Evolutionary conservation across 768 basidiomycete genomes (phyloP).

Genomic region (Leccinum arenicola): DNA sequence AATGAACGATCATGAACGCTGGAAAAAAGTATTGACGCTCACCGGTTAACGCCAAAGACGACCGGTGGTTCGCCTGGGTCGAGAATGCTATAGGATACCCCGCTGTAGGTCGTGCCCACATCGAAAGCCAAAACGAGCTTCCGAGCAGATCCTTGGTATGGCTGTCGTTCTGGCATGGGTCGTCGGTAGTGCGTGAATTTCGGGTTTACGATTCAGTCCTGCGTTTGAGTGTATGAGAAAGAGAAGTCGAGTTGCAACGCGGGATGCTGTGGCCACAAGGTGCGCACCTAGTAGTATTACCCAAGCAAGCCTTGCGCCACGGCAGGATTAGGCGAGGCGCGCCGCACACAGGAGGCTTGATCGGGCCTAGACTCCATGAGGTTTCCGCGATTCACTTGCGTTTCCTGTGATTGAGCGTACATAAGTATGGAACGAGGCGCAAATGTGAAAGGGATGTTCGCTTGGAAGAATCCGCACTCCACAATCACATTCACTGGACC

Average conservation of each 20-base stretch:
- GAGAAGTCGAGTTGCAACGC: background rate
- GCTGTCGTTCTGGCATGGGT: conserved; percentile 31
- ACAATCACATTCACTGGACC: too few species aligned
- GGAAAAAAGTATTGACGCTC: background rate
- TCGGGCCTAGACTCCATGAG: background rate
- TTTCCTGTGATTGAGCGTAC: too few species aligned
- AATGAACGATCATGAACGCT: background rate
- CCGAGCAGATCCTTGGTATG: conserved; percentile 39
- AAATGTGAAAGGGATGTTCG: too few species aligned
- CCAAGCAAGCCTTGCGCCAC: background rate
- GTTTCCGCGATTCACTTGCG: background rate
- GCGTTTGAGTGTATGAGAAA: background rate
- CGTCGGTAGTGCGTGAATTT: background rate
- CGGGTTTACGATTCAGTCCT: background rate
- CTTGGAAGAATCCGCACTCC: too few species aligned
- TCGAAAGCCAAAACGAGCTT: conserved; percentile 51
- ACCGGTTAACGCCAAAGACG: conserved; percentile 25
- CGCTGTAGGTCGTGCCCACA: conserved; percentile 51
- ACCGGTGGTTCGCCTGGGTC: conserved; percentile 29
- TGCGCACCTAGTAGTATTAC: background rate
- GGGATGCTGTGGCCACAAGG: background rate
- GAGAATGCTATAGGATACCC: conserved; percentile 42
- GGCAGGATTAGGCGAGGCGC: background rate
- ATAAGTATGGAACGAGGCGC: too few species aligned
- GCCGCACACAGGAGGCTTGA: background rate